phyloP scores from a whole-genome alignment of 192 early-diverging fungal genomes.

The Podila epigama region DNA sequence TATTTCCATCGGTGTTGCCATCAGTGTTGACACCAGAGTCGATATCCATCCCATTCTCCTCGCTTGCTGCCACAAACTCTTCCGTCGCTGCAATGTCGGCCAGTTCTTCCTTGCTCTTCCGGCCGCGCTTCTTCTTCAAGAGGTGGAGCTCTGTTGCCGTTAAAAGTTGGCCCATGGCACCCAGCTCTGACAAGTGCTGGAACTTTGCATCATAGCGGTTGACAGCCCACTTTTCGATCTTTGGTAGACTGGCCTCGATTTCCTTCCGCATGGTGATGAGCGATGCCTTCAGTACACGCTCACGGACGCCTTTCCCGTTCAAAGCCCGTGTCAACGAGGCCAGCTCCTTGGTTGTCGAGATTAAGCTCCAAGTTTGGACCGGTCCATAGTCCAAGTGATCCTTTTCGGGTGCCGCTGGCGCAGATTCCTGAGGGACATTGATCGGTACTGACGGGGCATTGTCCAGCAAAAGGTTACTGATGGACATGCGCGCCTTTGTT shows the following conservation, averaged over 20 bases:
- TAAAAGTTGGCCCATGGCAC: conserved; percentile 25
- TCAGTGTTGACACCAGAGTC: no score
- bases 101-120: conserved; percentile 42
- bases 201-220: conserved; percentile 6
- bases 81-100: conserved; percentile 43
- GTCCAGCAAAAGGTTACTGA: conserved; percentile 14
- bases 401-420: background rate
- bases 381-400: conserved; percentile 38
- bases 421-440: background rate
- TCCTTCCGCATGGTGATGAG: conserved; percentile 33
- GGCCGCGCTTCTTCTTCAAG: conserved; percentile 28
- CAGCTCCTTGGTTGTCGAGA: conserved; percentile 39
- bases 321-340: conserved; percentile 28
- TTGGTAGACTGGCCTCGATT: conserved; percentile 28
- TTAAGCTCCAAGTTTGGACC: conserved; percentile 35
- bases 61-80: conserved; percentile 5
- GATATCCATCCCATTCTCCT: conserved; percentile 19
- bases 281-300: conserved; percentile 31
- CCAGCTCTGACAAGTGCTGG: conserved; percentile 20
- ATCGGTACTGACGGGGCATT: background rate
- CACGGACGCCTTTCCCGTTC: conserved; percentile 34
- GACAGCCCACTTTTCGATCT: conserved; percentile 23
- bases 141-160: conserved; percentile 14
- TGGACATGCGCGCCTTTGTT: conserved; percentile 15
- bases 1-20: background rate